These are phyloP conservation scores for Lipomyces kockii DNA, from an alignment of 805 yeast species.

Conservation along the genomic window DNA sequence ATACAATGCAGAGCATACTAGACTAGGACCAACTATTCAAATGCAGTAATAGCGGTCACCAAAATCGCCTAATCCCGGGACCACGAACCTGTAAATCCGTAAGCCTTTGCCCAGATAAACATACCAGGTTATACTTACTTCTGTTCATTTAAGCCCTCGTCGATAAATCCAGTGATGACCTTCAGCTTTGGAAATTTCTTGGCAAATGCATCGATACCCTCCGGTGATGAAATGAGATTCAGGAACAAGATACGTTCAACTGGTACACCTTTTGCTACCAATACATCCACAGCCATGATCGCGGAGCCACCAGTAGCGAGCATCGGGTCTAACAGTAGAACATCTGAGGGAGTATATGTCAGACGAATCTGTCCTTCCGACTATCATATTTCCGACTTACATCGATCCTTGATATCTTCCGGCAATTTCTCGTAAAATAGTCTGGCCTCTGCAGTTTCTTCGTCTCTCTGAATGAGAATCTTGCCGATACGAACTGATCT, in stretches of 20 bases:
- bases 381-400: constrained; percentile 19
- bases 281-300: constrained; percentile 92
- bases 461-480: constrained; percentile 95
- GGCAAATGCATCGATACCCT: constrained; percentile 82
- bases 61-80: constrained; percentile 96
- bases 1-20: not conserved
- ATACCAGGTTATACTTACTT: constrained; percentile 49
- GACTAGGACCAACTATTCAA: constrained; percentile 44
- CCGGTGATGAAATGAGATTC: constrained; percentile 92
- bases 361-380: not conserved
- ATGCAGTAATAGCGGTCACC: constrained; percentile 97
- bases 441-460: constrained; percentile 93
- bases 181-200: constrained; percentile 79
- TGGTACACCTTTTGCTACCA: constrained; percentile 82
- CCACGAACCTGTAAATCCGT: constrained; percentile 53
- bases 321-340: constrained; percentile 93
- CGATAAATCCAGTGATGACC: constrained; percentile 93
- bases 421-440: constrained; percentile 93
- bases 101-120: not conserved
- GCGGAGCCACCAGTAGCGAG: constrained; percentile 99
- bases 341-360: constrained; percentile 47
- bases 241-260: constrained; percentile 86
- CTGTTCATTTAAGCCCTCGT: constrained; percentile 80
- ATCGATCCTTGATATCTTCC: constrained; percentile 84
- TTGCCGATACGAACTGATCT: constrained; percentile 95